Evolutionary conservation across 1,139 yeast genomes (phyloP).

Genomic region (Yamadazyma diddensiae): DNA sequence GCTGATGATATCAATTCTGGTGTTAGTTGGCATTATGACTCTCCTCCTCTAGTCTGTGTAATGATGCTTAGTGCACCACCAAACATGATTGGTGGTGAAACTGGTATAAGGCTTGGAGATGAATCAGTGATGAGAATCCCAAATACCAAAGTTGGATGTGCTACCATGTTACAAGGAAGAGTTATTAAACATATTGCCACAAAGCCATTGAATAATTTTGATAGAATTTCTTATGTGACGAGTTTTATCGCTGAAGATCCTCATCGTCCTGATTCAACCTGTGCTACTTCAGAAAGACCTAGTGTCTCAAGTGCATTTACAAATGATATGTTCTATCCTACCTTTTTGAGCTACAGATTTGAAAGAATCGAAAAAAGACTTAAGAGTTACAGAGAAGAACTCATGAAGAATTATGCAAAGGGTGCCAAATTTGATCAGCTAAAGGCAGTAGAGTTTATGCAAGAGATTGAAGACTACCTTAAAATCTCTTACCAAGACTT

Average conservation of each 20-base stretch:
- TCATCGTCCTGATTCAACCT: slow-evolving; percentile 33
- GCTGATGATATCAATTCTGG: slow-evolving; percentile 4
- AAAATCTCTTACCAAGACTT: too few relatives aligned
- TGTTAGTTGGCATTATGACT: slow-evolving; percentile 29
- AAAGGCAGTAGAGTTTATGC: too few relatives aligned
- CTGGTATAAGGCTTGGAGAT: slow-evolving; percentile 28
- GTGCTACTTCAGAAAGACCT: slow-evolving; percentile 40
- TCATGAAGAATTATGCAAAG: slow-evolving; percentile 16
- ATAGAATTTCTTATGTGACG: slow-evolving; percentile 37
- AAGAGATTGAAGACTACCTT: too few relatives aligned
- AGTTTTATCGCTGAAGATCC: slow-evolving; percentile 43
- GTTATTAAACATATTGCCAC: slow-evolving; percentile 20
- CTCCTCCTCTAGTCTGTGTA: slow-evolving; percentile 32
- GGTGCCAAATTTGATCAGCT: slow-evolving; percentile 32
- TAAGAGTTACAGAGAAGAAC: slow-evolving; percentile 19
- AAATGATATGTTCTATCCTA: slow-evolving; percentile 41
- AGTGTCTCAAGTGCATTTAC: slow-evolving; percentile 30
- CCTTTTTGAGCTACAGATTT: slow-evolving; percentile 40
- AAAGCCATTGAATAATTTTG: slow-evolving; percentile 29
- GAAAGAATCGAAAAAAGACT: slow-evolving; percentile 31
- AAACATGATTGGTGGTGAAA: slow-evolving; percentile 34
- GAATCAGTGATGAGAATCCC: slow-evolving; percentile 14
- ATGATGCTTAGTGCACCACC: slow-evolving; percentile 31
- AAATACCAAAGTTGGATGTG: slow-evolving; percentile 24
- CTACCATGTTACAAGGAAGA: slow-evolving; percentile 47